These are phyloP conservation scores for Penstemon eatonii DNA, from an alignment of 257 asterid species.

Conservation along the genomic window DNA sequence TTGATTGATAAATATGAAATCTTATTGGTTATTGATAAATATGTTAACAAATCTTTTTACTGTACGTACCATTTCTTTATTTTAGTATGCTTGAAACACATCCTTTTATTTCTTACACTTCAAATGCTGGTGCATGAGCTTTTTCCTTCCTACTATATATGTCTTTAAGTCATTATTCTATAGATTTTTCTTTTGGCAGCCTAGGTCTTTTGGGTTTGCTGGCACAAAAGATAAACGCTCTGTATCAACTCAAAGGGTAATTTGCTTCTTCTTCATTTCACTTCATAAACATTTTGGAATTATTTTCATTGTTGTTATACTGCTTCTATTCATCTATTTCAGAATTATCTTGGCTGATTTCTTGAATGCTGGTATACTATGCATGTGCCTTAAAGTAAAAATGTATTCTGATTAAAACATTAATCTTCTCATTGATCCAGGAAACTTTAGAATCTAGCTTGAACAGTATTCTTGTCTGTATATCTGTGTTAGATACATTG, in stretches of 20 bases:
- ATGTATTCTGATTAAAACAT: no score
- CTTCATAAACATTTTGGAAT: not conserved
- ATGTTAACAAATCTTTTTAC: conserved; percentile 10
- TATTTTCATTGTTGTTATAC: not conserved
- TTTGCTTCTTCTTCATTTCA: conserved; percentile 21
- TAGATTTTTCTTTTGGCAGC: conserved; percentile 51
- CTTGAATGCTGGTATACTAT: no score
- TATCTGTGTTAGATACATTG: not conserved
- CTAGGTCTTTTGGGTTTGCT: conserved; percentile 89
- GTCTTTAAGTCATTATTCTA: conserved; percentile 25
- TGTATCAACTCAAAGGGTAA: conserved; percentile 90
- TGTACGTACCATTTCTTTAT: conserved; percentile 15
- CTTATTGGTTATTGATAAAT: conserved; percentile 4
- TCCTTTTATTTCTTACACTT: conserved; percentile 8
- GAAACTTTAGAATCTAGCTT: not conserved
- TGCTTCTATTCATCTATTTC: not conserved
- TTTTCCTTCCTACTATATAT: conserved; percentile 20
- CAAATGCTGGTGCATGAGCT: conserved; percentile 5
- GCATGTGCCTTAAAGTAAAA: no score
- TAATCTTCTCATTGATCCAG: no score
- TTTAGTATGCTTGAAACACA: conserved; percentile 2
- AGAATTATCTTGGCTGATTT: not conserved
- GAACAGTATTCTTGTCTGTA: not conserved
- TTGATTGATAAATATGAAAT: conserved; percentile 9
- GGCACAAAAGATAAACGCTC: conserved; percentile 98